Conservation (phyloP, 2,329 filamentous ascomycete species). For the Exserohilum rostratum region DNA sequence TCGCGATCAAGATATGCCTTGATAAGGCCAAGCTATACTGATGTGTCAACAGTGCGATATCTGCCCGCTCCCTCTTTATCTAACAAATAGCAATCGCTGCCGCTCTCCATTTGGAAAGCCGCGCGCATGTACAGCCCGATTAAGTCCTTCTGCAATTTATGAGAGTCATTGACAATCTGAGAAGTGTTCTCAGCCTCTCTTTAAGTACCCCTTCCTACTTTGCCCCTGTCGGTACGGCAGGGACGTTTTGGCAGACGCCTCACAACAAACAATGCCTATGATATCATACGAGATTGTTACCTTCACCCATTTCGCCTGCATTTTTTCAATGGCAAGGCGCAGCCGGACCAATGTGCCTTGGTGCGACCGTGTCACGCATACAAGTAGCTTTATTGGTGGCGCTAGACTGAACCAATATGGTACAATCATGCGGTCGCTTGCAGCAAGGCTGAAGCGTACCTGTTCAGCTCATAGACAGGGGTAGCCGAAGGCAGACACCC, state of each 20-base stretch:
- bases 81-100: too few relatives aligned
- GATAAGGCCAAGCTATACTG: too few relatives aligned
- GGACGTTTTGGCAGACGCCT: not conserved
- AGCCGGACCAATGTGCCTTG: not conserved
- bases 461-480: conserved; percentile 13
- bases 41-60: too few relatives aligned
- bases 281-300: not conserved
- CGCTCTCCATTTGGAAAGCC: too few relatives aligned
- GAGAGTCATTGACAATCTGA: too few relatives aligned
- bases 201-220: too few relatives aligned
- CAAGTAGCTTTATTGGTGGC: conserved; percentile 9
- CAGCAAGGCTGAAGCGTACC: conserved; percentile 7
- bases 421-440: conserved; percentile 1
- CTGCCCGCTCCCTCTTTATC: too few relatives aligned
- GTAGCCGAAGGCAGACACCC: conserved; percentile 3
- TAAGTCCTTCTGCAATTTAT: too few relatives aligned
- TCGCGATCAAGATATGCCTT: too few relatives aligned
- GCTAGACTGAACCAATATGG: conserved; percentile 2
- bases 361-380: not conserved
- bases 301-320: not conserved
- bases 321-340: not conserved
- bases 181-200: too few relatives aligned
- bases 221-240: not conserved
- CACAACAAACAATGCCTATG: not conserved
- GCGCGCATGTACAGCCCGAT: too few relatives aligned